A percentile compares a stretch with the other conserved stretches of the same genome.
Evolutionary conservation across 768 basidiomycete species (phyloP).

Genomic region (Hortiboletus campestris): DNA sequence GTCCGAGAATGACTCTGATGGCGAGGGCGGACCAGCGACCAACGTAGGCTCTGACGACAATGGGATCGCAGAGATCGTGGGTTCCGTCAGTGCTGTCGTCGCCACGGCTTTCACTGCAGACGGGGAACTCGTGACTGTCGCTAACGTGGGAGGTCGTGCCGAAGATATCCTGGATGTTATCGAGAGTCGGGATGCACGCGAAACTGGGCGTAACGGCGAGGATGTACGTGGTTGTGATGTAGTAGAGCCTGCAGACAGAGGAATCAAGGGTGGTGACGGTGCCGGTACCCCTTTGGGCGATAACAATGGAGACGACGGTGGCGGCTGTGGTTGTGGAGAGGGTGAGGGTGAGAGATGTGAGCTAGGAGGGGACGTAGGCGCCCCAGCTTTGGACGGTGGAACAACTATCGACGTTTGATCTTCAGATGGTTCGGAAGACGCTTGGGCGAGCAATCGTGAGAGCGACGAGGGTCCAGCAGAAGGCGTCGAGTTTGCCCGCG

Average conservation of each 20-base stretch:
- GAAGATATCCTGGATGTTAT: constrained; percentile 67
- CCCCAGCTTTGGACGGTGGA: constrained; percentile 29
- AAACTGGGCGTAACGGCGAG: constrained; percentile 69
- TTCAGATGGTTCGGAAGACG: constrained; percentile 43
- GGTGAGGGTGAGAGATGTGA: constrained; percentile 4
- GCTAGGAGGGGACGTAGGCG: constrained; percentile 29
- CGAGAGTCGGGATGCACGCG: constrained; percentile 68
- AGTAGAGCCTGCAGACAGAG: constrained; percentile 37
- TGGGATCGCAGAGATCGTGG: constrained; percentile 45
- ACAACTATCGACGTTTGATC: constrained; percentile 23
- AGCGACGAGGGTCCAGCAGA: constrained; percentile 74
- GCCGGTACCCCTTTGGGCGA: not conserved
- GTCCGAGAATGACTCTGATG: constrained; percentile 60
- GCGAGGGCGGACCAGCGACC: constrained; percentile 50
- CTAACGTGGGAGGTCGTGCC: constrained; percentile 59
- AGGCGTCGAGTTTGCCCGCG: constrained; percentile 66
- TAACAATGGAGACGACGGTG: constrained; percentile 22
- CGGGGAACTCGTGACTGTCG: constrained; percentile 42
- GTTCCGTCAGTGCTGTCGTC: constrained; percentile 66
- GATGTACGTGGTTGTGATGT: constrained; percentile 32
- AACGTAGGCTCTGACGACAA: constrained; percentile 29
- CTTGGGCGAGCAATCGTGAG: constrained; percentile 77
- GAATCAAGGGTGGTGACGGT: constrained; percentile 1
- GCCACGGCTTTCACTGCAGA: constrained; percentile 55
- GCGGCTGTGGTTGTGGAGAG: constrained; percentile 37